Conservation (phyloP, 2,329 filamentous ascomycete species). For the Cladosporium oxysporum region DNA sequence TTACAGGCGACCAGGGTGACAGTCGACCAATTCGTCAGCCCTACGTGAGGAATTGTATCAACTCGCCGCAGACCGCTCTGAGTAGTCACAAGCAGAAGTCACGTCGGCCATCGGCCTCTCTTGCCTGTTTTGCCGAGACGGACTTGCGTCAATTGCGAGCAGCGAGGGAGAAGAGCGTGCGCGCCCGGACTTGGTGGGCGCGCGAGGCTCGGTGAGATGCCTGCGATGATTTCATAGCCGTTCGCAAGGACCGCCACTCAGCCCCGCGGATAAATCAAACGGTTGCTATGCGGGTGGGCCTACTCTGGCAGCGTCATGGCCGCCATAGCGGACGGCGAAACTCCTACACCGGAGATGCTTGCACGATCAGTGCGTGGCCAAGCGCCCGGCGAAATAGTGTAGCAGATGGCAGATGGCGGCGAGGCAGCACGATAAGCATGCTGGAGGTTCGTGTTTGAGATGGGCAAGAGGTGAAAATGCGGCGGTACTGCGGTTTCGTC, state of each 20-base stretch:
- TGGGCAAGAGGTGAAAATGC: slow-evolving; percentile 1
- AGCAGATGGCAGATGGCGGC: slow-evolving; percentile 13
- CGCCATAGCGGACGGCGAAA: slow-evolving; percentile 1
- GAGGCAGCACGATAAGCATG: slow-evolving; percentile 2
- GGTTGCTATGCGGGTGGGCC: slow-evolving; percentile 18
- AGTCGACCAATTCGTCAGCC: slow-evolving; percentile 2
- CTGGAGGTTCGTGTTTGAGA: neutral
- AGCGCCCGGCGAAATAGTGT: slow-evolving; percentile 10
- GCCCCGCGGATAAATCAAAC: slow-evolving; percentile 21
- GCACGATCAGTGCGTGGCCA: slow-evolving; percentile 16
- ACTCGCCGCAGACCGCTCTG: slow-evolving; percentile 1
- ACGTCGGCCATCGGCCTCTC: slow-evolving; percentile 10
- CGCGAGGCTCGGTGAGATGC: slow-evolving; percentile 11
- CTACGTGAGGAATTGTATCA: neutral
- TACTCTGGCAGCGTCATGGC: slow-evolving; percentile 8
- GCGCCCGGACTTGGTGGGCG: slow-evolving; percentile 15
- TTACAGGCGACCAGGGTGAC: slow-evolving; percentile 10
- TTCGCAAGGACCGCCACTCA: slow-evolving; percentile 10
- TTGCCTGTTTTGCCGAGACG: slow-evolving; percentile 12
- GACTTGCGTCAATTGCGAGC: slow-evolving; percentile 9
- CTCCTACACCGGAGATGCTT: slow-evolving; percentile 15
- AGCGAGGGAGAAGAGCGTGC: slow-evolving; percentile 1
- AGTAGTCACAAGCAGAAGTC: neutral
- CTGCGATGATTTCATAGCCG: neutral
- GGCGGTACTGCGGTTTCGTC: slow-evolving; percentile 17